phyloP scores from a whole-genome alignment of 805 yeast genomes.

The Wickerhamiella alocasiicola region DNA sequence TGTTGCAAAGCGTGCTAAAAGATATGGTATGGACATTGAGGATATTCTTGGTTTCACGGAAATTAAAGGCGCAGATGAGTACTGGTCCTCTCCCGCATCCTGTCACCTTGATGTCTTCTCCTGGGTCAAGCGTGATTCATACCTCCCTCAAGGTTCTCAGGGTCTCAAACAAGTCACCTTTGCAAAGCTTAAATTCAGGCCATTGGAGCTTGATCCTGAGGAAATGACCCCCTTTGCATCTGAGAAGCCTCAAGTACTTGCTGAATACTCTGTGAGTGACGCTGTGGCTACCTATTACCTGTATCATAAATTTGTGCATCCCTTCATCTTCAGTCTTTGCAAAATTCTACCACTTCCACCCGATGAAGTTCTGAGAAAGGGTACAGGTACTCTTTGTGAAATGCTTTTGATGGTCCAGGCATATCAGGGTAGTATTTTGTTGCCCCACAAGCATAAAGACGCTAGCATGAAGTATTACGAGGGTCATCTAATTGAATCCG shows the following conservation, averaged over 20 bases:
- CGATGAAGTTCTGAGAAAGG: constrained; percentile 89
- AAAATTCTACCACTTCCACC: constrained; percentile 93
- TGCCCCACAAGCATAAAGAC: constrained; percentile 90
- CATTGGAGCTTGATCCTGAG: constrained; percentile 94
- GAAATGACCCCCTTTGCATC: constrained; percentile 96
- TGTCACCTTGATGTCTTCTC: constrained; percentile 94
- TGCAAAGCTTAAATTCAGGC: constrained; percentile 88
- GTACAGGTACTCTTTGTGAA: constrained; percentile 97
- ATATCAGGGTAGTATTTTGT: constrained; percentile 54
- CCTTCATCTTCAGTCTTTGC: constrained; percentile 89
- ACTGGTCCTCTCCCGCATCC: constrained; percentile 72
- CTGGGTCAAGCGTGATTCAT: constrained; percentile 97
- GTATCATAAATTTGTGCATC: constrained; percentile 93
- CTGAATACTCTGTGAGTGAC: constrained; percentile 97
- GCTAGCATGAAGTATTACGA: constrained; percentile 91
- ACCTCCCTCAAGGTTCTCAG: constrained; percentile 95
- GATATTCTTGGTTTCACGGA: constrained; percentile 89
- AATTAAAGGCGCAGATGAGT: constrained; percentile 91
- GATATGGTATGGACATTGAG: constrained; percentile 77
- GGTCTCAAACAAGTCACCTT: constrained; percentile 97
- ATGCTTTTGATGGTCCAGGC: constrained; percentile 96
- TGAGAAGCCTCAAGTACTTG: constrained; percentile 79
- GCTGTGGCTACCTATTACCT: constrained; percentile 97
- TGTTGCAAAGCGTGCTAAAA: constrained; percentile 74
- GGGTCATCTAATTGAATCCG: constrained; percentile 87